Evolutionary conservation across 2,329 filamentous ascomycete genomes (phyloP).

Genomic region (Penicillium sp.): DNA sequence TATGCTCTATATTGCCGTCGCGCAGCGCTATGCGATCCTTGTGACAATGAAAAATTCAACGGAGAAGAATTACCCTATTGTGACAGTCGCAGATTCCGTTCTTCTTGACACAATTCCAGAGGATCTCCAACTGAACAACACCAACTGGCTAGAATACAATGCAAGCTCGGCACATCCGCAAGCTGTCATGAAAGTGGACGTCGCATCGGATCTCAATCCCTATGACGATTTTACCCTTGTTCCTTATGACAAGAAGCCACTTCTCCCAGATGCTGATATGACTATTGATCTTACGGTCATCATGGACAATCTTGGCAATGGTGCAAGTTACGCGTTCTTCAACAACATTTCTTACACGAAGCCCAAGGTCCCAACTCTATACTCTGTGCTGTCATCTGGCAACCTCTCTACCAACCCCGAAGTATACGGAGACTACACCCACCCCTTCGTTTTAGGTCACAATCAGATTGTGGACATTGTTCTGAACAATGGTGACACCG

Average conservation of each 20-base stretch:
- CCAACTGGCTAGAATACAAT: conserved; percentile 65
- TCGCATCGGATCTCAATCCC: conserved; percentile 56
- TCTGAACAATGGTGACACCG: conserved; percentile 2
- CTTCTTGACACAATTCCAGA: conserved; percentile 36
- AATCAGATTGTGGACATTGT: conserved; percentile 4
- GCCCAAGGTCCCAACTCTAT: conserved; percentile 65
- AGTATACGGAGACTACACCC: conserved; percentile 5
- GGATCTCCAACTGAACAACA: conserved; percentile 40
- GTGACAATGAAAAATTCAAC: conserved; percentile 61
- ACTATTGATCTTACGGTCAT: conserved; percentile 57
- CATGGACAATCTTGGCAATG: conserved; percentile 8
- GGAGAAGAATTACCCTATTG: conserved; percentile 64
- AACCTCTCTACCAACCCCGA: conserved; percentile 45
- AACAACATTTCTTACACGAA: conserved; percentile 75
- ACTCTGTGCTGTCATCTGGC: conserved; percentile 66
- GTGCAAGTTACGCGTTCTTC: conserved; percentile 45
- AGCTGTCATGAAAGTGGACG: conserved; percentile 26
- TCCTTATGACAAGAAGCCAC: conserved; percentile 65
- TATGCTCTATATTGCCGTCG: conserved; percentile 67
- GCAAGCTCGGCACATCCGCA: conserved; percentile 49
- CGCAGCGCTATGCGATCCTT: conserved; percentile 61
- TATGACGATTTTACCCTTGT: conserved; percentile 74
- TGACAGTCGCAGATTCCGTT: conserved; percentile 34
- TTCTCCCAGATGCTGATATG: conserved; percentile 61
- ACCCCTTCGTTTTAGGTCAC: conserved; percentile 2